phyloP scores from a whole-genome alignment of 345 rosid genomes.

The Alliaria petiolata region DNA sequence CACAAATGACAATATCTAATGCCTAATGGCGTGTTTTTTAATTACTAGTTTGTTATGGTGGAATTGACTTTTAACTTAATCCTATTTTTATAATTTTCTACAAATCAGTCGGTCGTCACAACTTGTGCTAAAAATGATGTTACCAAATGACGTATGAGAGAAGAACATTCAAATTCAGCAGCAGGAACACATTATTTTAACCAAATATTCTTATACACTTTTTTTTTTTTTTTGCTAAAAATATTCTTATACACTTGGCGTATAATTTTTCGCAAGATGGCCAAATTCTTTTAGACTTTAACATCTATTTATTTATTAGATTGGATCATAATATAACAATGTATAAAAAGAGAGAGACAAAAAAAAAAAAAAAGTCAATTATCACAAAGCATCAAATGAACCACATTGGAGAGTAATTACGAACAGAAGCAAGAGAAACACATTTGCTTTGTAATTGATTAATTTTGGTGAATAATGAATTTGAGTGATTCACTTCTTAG shows the following conservation, averaged over 20 bases:
- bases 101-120: neutral
- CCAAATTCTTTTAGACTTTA: neutral
- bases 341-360: neutral
- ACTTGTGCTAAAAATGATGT: neutral
- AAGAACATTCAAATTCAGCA: neutral
- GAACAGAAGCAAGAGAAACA: neutral
- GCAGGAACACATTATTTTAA: neutral
- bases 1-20: too few species aligned
- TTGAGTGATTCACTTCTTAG: constrained; percentile 24
- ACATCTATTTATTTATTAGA: neutral
- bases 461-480: neutral
- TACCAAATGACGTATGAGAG: neutral
- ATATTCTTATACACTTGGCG: neutral
- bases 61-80: neutral
- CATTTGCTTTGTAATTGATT: neutral
- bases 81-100: neutral
- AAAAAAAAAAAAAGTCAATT: neutral
- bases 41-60: neutral
- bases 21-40: neutral
- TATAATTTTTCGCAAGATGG: neutral
- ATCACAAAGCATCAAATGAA: neutral
- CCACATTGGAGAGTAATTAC: neutral
- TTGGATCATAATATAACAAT: neutral
- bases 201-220: neutral
- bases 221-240: too few species aligned